These are phyloP conservation scores for Xerocomus spinulosus DNA, from an alignment of 768 basidiomycete genomes.

Conservation along the genomic window DNA sequence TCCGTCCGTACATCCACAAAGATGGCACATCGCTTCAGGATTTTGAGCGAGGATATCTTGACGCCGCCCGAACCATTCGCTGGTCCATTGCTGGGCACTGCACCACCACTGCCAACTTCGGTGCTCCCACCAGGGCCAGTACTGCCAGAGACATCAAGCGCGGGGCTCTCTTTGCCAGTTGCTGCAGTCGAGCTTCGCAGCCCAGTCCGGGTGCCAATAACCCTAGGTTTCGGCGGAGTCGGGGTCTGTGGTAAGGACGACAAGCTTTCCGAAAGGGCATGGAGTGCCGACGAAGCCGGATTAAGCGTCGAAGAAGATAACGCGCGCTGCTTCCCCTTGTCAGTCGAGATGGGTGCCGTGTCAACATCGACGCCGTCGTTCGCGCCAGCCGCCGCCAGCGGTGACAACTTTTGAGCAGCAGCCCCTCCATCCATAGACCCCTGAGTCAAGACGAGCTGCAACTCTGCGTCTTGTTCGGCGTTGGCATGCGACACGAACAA, in stretches of 20 bases:
- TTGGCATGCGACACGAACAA: slow-evolving; percentile 7
- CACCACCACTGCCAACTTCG: slow-evolving; percentile 17
- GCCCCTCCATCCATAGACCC: slow-evolving; percentile 8
- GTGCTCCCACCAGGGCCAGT: slow-evolving; percentile 21
- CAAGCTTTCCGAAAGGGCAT: slow-evolving; percentile 60
- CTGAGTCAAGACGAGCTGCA: slow-evolving; percentile 1
- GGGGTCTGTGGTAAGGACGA: slow-evolving; percentile 43
- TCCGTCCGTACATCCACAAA: slow-evolving; percentile 79
- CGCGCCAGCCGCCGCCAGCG: slow-evolving; percentile 1
- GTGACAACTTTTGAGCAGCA: slow-evolving; percentile 14
- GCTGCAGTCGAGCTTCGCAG: slow-evolving; percentile 38
- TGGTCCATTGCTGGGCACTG: slow-evolving; percentile 11
- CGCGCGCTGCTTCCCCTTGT: slow-evolving; percentile 23
- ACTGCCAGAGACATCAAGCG: slow-evolving; percentile 33
- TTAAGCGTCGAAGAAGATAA: slow-evolving; percentile 19
- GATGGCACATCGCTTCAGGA: slow-evolving; percentile 69
- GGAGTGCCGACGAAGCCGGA: slow-evolving; percentile 41
- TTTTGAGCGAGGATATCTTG: slow-evolving; percentile 38
- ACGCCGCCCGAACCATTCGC: slow-evolving; percentile 24
- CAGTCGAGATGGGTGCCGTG: slow-evolving; percentile 11
- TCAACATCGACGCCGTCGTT: slow-evolving; percentile 9
- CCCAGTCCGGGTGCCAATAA: slow-evolving; percentile 48
- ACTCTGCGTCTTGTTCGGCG: slow-evolving; percentile 1
- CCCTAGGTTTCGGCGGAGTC: slow-evolving; percentile 27
- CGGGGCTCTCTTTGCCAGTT: slow-evolving; percentile 21